phyloP scores from a whole-genome alignment of 192 early-diverging fungal species.

The Backusella tarrabulga region DNA sequence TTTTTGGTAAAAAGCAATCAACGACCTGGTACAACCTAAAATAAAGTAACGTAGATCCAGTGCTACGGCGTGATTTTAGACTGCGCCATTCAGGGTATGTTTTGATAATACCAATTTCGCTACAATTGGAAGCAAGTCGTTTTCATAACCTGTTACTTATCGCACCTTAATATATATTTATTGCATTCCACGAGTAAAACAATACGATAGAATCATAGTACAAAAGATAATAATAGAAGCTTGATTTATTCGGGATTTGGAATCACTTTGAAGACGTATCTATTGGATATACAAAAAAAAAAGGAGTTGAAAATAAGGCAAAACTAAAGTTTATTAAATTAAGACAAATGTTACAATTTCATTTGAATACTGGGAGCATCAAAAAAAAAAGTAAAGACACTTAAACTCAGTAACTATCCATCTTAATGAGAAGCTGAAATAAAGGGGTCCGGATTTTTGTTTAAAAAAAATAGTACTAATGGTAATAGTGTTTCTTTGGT shows the following conservation, averaged over 20 bases:
- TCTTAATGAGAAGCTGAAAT: background rate
- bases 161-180: background rate
- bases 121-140: background rate
- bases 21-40: background rate
- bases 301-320: background rate
- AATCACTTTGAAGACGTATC: background rate
- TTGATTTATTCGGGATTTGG: background rate
- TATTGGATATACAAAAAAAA: no score
- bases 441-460: background rate
- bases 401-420: background rate
- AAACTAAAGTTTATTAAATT: constrained; percentile 4
- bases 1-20: constrained; percentile 5
- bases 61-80: background rate
- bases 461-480: background rate
- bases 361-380: background rate
- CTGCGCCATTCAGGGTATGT: background rate
- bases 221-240: background rate
- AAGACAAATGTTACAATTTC: background rate
- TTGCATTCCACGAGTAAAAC: background rate
- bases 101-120: background rate
- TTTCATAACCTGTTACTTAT: background rate
- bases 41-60: background rate
- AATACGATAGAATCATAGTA: background rate
- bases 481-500: background rate
- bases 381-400: background rate